Conservation (phyloP, 2,329 filamentous ascomycete genomes). For the Talaromyces sp. region DNA sequence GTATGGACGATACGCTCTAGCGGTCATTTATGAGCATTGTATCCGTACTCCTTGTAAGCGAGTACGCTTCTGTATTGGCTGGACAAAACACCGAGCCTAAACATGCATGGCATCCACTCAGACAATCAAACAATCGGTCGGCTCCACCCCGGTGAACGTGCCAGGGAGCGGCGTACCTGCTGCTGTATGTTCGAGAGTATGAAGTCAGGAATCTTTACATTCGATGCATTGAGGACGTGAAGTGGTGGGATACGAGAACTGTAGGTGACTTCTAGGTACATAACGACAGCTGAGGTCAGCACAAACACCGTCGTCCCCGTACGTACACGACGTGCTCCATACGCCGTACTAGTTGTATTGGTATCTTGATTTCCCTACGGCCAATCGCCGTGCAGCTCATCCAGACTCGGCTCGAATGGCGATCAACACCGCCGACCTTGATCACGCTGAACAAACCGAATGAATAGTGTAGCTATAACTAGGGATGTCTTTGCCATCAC, state of each 20-base stretch:
- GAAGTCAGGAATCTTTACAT: neutral
- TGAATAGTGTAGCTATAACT: neutral
- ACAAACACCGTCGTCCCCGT: neutral
- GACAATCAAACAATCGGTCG: neutral
- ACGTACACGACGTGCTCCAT: neutral
- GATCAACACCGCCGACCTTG: neutral
- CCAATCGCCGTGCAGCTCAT: neutral
- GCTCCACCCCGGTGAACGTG: constrained; percentile 15
- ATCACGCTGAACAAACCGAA: neutral
- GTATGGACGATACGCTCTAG: neutral
- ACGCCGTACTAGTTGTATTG: neutral
- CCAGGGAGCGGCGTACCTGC: constrained; percentile 17
- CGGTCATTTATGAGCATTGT: neutral
- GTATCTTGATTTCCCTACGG: neutral
- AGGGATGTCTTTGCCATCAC: neutral
- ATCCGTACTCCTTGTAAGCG: neutral
- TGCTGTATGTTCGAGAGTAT: neutral
- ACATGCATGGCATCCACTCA: constrained; percentile 2
- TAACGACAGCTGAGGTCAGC: neutral
- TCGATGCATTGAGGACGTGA: neutral
- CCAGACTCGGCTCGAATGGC: neutral
- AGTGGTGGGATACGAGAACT: neutral
- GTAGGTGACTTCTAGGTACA: neutral
- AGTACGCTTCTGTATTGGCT: constrained; percentile 3
- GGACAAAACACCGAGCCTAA: neutral